Evolutionary conservation across 2,329 filamentous ascomycete genomes (phyloP), one percentile per base, ranked within the genome.

Genomic region (Dactylellina haptotyla): DNA sequence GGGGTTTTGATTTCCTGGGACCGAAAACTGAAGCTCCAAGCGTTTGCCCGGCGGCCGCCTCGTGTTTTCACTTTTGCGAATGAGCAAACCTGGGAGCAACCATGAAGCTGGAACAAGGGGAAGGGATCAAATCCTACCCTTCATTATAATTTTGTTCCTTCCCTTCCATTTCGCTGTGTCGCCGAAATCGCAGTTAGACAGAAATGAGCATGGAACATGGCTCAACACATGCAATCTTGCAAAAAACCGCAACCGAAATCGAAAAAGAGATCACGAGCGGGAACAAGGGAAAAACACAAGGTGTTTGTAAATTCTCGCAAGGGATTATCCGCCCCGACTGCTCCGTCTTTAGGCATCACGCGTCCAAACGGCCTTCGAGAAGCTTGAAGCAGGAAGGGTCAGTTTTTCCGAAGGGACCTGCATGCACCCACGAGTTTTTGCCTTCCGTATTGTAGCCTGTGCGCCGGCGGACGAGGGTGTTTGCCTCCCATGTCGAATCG

Each of bases 381-480:
- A 53, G 46, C 8, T 12, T 45, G n/a, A 61, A 16, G 34, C 26
- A 48, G 54, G 14, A 34, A 26, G 16, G 46, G 34, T 28, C 39
- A 48, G 64, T 69, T 69, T 62, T 61, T 69, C 64, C 64, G 64
- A 59, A 48, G 26, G n/a, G 25, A 30, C 23, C 25, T 34, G 25
- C 51, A 39, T 39, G 32, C 32, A 4, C 26, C 30, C 32, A 39
- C 25, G 26, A 34, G 23, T 48, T 45, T 64, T 66, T 59, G 53
- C 53, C 53, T 67, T 59, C 63, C 53, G 53, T 23, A 53, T 67
- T 43, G 63, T 53, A 58, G 63, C 53, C 63, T 67, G 62, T 58
- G 26, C 63, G 28, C 28, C 63, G 43, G 41, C 51, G 45, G 37
- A 59, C 34, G 53, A 57, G 37, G 34, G 34, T 37, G 34, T 56